Evolutionary conservation across 2,329 filamentous ascomycete genomes (phyloP), one percentile per base, ranked within the genome.

Genomic region (Sporothrix euskadiensis): DNA sequence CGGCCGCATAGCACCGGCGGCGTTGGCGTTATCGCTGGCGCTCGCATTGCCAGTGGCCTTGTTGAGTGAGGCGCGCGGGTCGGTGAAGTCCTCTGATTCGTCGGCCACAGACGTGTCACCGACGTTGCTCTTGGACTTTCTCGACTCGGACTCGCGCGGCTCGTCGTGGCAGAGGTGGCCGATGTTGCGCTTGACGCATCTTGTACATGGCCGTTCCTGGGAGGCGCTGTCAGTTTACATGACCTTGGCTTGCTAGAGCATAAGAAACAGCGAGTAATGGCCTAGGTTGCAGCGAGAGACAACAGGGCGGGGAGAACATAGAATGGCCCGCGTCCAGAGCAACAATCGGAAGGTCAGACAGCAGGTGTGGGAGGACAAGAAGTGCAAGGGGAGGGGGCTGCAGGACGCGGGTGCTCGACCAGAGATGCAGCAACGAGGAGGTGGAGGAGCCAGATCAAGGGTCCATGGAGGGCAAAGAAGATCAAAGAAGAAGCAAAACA

Each of bases 91-190:
- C 71, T 88, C 87, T 76, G 89, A 87, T 80, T 92, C 90, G 78
- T 92, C 90, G 73, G 86, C 85, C 59, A 84, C 83, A 71, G 88
- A 85, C 74, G 86, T 83, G 75, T 85, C 83, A 75, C 85, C 87
- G 76, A 85, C 84, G 77, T 89, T 85, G 80, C 85, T 88, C 84
- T 95, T 97, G 78, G 88, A 84, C 83, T 94, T 95, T 83, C 96
- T 97, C 74, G 91, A 83, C 75, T 90, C 89, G 77, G 90, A 86
- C 80, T 99, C 95, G 82, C 95, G 91, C 78, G 94, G 95, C 83
- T 98, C 96, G 83, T 99, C 96, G 85, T 98, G 96, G 83, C 96
- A 99, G 77, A 99, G 88, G 83, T 99, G 96, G 79, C 95, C 96
- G 82, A 99, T 99, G 84, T 97, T 97, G 80, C 96, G 91, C 85